These are phyloP conservation scores for Penicillium aurantiogriseum DNA, from an alignment of 2,329 filamentous ascomycete species.

Conservation along the genomic window DNA sequence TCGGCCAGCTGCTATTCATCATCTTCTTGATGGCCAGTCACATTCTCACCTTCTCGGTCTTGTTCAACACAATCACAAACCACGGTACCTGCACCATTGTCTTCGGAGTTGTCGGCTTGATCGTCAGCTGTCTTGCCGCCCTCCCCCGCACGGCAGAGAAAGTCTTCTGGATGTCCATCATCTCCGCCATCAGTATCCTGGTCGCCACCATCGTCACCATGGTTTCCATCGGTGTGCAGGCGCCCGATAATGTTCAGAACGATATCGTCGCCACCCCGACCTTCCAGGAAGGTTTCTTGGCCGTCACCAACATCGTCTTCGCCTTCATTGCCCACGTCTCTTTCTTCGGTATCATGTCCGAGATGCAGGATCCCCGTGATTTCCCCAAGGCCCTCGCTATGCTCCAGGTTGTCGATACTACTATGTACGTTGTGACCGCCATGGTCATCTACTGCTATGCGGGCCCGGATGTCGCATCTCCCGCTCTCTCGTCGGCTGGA, in stretches of 20 bases:
- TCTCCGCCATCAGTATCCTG: constrained; percentile 62
- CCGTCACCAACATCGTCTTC: constrained; percentile 67
- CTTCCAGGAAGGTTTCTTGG: constrained; percentile 28
- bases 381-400: constrained; percentile 61
- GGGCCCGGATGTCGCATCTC: constrained; percentile 59
- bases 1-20: constrained; percentile 61
- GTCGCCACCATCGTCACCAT: constrained; percentile 64
- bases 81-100: constrained; percentile 61
- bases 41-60: constrained; percentile 65
- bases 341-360: constrained; percentile 64
- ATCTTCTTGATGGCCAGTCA: constrained; percentile 68
- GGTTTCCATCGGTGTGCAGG: constrained; percentile 57
- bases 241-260: constrained; percentile 39
- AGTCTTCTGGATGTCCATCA: constrained; percentile 59
- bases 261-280: constrained; percentile 50
- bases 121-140: constrained; percentile 57
- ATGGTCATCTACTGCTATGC: constrained; percentile 66
- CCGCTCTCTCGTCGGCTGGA: constrained; percentile 64
- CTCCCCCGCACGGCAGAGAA: constrained; percentile 62
- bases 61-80: constrained; percentile 61
- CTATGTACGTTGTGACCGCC: constrained; percentile 64
- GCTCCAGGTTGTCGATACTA: constrained; percentile 57
- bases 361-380: constrained; percentile 59
- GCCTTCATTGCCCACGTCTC: constrained; percentile 64
- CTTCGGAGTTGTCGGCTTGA: constrained; percentile 57